These are phyloP conservation scores for Typha latifolia DNA, from an alignment of 176 grass and related monocot species.

Conservation along the genomic window DNA sequence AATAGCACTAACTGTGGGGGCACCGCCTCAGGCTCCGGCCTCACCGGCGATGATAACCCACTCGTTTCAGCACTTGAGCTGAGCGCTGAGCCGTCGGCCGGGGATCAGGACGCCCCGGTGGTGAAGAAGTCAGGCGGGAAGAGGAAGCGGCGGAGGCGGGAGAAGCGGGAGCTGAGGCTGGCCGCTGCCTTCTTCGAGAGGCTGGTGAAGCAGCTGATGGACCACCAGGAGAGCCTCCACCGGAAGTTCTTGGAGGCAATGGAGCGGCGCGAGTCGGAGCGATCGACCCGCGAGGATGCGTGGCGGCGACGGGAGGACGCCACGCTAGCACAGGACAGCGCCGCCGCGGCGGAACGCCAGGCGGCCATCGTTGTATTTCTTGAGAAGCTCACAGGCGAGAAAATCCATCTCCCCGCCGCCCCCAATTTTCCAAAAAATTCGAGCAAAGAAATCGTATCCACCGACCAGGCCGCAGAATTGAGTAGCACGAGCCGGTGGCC, in stretches of 20 bases:
- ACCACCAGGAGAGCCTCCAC: constrained; percentile 22
- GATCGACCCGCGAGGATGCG: neutral
- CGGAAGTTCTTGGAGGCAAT: constrained; percentile 7
- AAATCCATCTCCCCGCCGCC: neutral
- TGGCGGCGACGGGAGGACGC: constrained; percentile 4
- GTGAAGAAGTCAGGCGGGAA: neutral
- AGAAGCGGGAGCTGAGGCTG: constrained; percentile 4
- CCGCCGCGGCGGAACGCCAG: constrained; percentile 1
- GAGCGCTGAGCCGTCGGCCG: constrained; percentile 12
- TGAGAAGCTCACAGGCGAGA: constrained; percentile 8
- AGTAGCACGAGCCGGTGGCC: constrained; percentile 2
- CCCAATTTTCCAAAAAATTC: neutral
- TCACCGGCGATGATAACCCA: constrained; percentile 15
- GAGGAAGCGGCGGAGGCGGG: constrained; percentile 7
- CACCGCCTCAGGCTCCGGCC: constrained; percentile 14
- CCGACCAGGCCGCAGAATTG: neutral
- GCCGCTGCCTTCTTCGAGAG: constrained; percentile 10
- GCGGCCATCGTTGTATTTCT: constrained; percentile 4
- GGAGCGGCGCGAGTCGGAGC: constrained; percentile 8
- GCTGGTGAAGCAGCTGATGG: constrained; percentile 21
- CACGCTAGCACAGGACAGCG: neutral
- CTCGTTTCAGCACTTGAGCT: neutral
- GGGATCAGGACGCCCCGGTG: neutral
- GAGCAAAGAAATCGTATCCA: neutral
- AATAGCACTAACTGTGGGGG: neutral